phyloP scores from a whole-genome alignment of 2,329 filamentous ascomycete species.

The Chaetothyriales sp. region DNA sequence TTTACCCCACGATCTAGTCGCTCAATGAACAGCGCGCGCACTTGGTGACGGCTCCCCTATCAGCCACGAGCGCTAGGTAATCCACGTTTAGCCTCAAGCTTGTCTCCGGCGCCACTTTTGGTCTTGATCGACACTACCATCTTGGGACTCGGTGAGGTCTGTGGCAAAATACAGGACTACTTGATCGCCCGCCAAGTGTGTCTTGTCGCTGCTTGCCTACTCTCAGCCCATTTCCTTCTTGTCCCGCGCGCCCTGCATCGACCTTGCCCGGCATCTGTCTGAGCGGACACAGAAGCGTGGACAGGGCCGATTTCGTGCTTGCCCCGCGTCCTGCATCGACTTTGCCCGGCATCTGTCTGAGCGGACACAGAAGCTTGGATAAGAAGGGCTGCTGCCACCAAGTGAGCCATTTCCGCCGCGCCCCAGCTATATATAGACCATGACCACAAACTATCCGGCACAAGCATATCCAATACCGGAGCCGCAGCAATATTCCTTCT shows the following conservation, averaged over 20 bases:
- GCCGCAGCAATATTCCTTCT: slow-evolving; percentile 21
- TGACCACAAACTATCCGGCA: slow-evolving; percentile 15
- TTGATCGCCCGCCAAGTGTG: background rate
- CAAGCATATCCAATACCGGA: slow-evolving; percentile 17
- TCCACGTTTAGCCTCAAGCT: background rate
- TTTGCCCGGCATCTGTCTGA: background rate
- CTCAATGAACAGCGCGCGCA: background rate
- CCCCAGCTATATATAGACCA: slow-evolving; percentile 1
- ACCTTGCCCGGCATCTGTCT: background rate
- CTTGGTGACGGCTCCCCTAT: background rate
- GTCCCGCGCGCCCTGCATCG: background rate
- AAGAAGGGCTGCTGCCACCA: too few species aligned
- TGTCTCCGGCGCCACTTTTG: background rate
- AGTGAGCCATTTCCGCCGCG: background rate
- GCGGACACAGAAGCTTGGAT: background rate
- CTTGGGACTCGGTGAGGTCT: background rate
- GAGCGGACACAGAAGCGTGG: background rate
- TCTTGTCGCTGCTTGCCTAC: too few species aligned
- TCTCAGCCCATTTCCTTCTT: background rate
- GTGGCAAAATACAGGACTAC: background rate
- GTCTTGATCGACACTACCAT: background rate
- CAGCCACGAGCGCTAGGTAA: background rate
- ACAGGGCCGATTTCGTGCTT: background rate
- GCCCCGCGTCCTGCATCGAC: background rate
- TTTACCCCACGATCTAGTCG: background rate